Percentiles rank a stretch among this genome's conserved stretches.
These are phyloP conservation scores for Hammondia hammondi DNA, from an alignment of 169 alveolate species.

Conservation along the genomic window DNA sequence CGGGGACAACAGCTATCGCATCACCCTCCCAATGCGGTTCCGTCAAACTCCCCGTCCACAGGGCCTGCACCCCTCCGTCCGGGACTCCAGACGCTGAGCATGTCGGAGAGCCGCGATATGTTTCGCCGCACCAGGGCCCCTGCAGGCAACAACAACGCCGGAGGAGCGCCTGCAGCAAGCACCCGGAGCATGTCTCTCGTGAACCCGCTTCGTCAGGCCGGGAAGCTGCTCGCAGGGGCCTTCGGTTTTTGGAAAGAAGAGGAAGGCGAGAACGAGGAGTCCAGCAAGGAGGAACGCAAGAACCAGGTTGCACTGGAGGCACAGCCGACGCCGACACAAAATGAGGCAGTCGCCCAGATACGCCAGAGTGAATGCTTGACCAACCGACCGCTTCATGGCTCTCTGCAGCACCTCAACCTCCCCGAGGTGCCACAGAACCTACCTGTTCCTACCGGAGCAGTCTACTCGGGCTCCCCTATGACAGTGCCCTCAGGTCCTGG, in stretches of 20 bases:
- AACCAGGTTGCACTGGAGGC: not conserved
- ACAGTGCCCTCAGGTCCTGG: not conserved
- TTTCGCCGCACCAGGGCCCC: constrained; percentile 1
- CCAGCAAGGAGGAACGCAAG: not conserved
- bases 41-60: not conserved
- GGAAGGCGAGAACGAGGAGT: not conserved
- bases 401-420: too few species aligned
- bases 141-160: not conserved
- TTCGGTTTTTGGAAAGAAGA: not conserved
- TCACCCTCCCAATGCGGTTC: not conserved
- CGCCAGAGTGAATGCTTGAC: too few species aligned
- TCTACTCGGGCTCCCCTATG: too few species aligned
- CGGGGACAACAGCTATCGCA: not conserved
- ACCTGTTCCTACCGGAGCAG: too few species aligned
- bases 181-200: constrained; percentile 25
- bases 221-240: not conserved
- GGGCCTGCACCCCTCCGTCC: not conserved
- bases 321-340: too few species aligned
- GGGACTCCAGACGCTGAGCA: constrained; percentile 18
- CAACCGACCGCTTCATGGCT: too few species aligned
- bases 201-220: constrained; percentile 8
- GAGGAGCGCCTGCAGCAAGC: not conserved
- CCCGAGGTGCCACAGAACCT: too few species aligned
- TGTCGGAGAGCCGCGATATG: not conserved
- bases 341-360: too few species aligned